Evolutionary conservation across 805 yeast genomes (phyloP), one percentile per base, ranked within the genome.

Genomic region (Geotrichum ghanense): DNA sequence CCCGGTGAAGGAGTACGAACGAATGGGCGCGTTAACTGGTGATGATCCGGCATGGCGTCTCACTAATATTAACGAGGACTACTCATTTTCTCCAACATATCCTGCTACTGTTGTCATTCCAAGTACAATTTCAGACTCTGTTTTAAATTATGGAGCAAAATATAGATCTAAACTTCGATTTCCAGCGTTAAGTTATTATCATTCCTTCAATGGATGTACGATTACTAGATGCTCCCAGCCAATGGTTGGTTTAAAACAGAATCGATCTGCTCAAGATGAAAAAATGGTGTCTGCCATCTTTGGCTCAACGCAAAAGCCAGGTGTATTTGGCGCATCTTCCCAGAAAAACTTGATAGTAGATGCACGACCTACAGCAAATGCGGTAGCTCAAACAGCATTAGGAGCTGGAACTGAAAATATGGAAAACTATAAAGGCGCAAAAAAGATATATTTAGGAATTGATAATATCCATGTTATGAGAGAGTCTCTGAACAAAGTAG

Each of bases 341-440:
- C 57, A 73, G 20, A 72, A 71, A 42, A 81, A 89, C 57, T 63
- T 92, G 23, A 79, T 92, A 24, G 90, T 87, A 3, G 98, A 92
- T 66, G 83, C 95, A 20, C 70, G 98, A 47, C 98, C 98, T 0
- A 63, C 88, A 22, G 83, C 97, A 0, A 92, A 92, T 63, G 97
- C 97, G 5, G 76, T 88, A 76, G 97, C 96, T 0, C 97, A 92
- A 57, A 85, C 86, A 42, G 97, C 97, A 0, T 66, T 92, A 14
- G 98, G 98, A 10, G 98, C 97, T n/a, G 98, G 98, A 1, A 83
- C 96, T 0, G 98, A 92, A 60, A 82, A 76, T 53, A 84, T 88
- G 72, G 97, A 90, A 48, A 78, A 87, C 58, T 90, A 92, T 65
- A 73, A 79, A 44, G 72, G 72, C 25, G 81, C 82, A 23, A 69